Base-by-base conservation (phyloP, 257 asterid genomes). In the Euphrasia confusa region DNA sequence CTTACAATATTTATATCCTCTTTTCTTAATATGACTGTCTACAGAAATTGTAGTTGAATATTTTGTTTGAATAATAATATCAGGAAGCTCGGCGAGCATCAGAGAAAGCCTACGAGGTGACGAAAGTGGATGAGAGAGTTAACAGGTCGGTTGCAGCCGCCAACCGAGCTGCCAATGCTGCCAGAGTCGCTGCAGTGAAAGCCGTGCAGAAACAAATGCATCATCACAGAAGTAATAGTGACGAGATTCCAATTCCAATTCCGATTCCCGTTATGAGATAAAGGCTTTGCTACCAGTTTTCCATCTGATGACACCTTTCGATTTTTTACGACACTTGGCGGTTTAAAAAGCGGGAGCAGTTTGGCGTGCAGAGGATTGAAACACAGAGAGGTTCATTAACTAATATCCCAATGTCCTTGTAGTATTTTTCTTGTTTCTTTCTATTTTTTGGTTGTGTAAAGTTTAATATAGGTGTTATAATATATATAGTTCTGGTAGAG, bases 31-130 rank as follows among this genome's bases (percentile, higher is more conserved):
- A 28, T 28, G 33, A 32, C 3, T 32, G 37, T 32, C 37, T 4
- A 32, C 7, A 35, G 10, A 35, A 35, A 35, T 35, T 7, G 1
- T 35, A 10, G 9, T 37, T 37, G 10, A 37, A 10, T 7, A 37
- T 37, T 9, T 37, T 9, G 10, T 37, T 5, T 17, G 56, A 50
- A 14, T 50, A 45, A 14, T 50, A 45, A 17, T 24, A 62, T 52
- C 84, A 89, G 97, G 97, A 89, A 79, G 92, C 95, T 50, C 75
- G 94, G n/a, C 73, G 84, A 59, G 88, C 97, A 60, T 88, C 84
- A 28, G 92, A 83, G 74, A 87, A 62, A 70, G 89, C 97, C 4
- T 89, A 86, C 8, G 92, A 87, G 63, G 95, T 89, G 62, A 70
- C 78, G 56, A 89, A 89, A 65, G 97, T 89, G 57, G 95, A 89